Percentiles rank a stretch among this genome's conserved stretches.
These are phyloP conservation scores for Hanseniaspora mollemarum DNA, from an alignment of 805 yeast genomes.

Conservation along the genomic window DNA sequence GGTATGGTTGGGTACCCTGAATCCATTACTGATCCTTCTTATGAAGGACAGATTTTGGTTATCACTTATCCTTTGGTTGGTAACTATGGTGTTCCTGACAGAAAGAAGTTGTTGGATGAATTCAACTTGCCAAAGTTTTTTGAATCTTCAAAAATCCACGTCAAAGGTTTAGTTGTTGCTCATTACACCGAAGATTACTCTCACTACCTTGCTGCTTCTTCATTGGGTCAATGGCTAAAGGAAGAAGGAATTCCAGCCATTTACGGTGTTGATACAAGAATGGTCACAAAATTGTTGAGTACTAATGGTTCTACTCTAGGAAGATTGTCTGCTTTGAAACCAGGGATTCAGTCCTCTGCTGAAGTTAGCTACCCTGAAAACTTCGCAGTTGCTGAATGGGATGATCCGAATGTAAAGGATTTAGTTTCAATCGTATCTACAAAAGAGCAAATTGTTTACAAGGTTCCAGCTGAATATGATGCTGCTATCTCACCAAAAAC, in stretches of 20 bases:
- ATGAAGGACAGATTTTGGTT: constrained; percentile 93
- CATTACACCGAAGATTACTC: constrained; percentile 83
- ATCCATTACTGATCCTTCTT: constrained; percentile 94
- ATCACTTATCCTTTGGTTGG: constrained; percentile 95
- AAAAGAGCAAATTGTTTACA: constrained; percentile 61
- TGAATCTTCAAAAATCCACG: constrained; percentile 83
- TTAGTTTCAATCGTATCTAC: constrained; percentile 85
- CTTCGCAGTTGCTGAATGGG: constrained; percentile 76
- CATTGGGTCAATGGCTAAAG: constrained; percentile 87
- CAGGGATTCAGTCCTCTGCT: constrained; percentile 26
- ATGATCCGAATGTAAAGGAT: constrained; percentile 82
- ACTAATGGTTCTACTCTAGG: constrained; percentile 88
- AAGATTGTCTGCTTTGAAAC: constrained; percentile 58
- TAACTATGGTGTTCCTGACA: constrained; percentile 97
- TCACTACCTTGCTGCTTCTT: constrained; percentile 84
- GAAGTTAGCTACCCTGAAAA: constrained; percentile 45
- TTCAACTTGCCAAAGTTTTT: constrained; percentile 77
- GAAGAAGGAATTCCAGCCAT: constrained; percentile 88
- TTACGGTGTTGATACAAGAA: constrained; percentile 95
- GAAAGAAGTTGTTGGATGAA: constrained; percentile 55
- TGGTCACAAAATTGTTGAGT: constrained; percentile 85
- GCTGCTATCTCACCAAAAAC: constrained; percentile 34
- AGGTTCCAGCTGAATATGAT: constrained; percentile 44
- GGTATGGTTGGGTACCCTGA: constrained; percentile 99
- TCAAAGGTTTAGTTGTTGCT: constrained; percentile 94